Conservation (phyloP, 139 green algal species). For the Pseudopediastrum boryanum region DNA sequence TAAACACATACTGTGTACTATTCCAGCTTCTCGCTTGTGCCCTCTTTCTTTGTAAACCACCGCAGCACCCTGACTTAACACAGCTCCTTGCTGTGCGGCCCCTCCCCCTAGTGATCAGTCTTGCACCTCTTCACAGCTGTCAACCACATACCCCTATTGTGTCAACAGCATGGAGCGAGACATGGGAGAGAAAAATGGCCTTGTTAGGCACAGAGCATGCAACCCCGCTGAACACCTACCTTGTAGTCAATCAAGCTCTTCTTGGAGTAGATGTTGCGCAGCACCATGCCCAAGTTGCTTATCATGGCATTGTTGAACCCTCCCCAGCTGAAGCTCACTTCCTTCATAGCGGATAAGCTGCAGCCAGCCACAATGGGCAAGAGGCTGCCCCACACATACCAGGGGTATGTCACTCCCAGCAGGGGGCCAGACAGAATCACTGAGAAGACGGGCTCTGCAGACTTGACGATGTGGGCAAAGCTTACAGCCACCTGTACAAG, state of each 20-base stretch:
- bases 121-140: no score
- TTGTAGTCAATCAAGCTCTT: slow-evolving; percentile 89
- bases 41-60: no score
- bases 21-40: no score
- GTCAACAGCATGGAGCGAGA: no score
- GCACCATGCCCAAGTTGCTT: slow-evolving; percentile 91
- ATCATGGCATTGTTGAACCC: slow-evolving; percentile 93
- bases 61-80: no score
- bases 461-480: slow-evolving; percentile 89
- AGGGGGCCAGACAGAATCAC: slow-evolving; percentile 79
- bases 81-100: no score
- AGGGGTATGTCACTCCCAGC: slow-evolving; percentile 60
- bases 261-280: slow-evolving; percentile 92
- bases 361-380: slow-evolving; percentile 88
- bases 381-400: slow-evolving; percentile 84
- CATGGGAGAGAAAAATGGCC: no score
- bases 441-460: slow-evolving; percentile 74
- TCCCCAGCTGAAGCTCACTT: slow-evolving; percentile 79
- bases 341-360: slow-evolving; percentile 88
- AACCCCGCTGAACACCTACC: no score
- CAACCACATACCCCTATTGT: no score
- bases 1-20: no score
- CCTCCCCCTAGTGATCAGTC: no score
- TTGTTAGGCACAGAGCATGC: no score
- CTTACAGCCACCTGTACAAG: slow-evolving; percentile 82